Base-by-base conservation (phyloP, 495 filamentous ascomycete genomes). In the Daldinia bambusicola region DNA sequence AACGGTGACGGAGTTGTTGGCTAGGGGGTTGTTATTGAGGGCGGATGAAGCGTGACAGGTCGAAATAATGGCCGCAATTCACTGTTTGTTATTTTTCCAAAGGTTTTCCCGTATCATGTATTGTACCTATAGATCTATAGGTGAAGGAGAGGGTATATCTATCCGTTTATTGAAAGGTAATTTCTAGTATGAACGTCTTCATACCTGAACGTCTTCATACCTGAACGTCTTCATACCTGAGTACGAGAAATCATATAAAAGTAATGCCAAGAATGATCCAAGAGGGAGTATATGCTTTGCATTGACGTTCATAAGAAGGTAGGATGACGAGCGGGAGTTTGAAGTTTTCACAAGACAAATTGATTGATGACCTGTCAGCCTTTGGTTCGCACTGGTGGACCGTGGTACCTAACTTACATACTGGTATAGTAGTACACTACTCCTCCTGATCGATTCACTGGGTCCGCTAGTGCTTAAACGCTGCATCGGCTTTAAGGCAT, bases 1-100 rank as follows among this genome's bases (percentile, higher is more conserved):
- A 66, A 60, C 63, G 9, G 60, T 45, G 67, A 56, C 57, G 31
- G 30, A 61, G 56, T 31, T 26, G 37, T 40, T 37, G 48, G 12
- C 31, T 6, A 43, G 43, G 53, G 34, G 52, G 31, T 55, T 1
- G 22, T 32, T 55, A 4, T 14, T 31, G 52, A 38, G 32, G 55
- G n/a, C 55, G 12, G 34, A n/a, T 38, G 34, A 57, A 40, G 34
- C 32, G 67, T 41, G 51, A 61, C 56, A 51, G 45, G 50, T 32
- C 61, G 56, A 57, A 62, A 55, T 56, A 32, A 51, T 14, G 56
- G 45, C 61, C 20, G 43, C 31, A 22, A 38, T 56, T 56, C 31
- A 61, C 57, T 64, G 61, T 36, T 50, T 61, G 34, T 37, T n/a
- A n/a, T n/a, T n/a, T n/a, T n/a, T 26, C 26, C 26, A 26, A 26